Evolutionary conservation across 1,139 yeast genomes (phyloP).

Genomic region (Magnusiomyces tetraspermus): DNA sequence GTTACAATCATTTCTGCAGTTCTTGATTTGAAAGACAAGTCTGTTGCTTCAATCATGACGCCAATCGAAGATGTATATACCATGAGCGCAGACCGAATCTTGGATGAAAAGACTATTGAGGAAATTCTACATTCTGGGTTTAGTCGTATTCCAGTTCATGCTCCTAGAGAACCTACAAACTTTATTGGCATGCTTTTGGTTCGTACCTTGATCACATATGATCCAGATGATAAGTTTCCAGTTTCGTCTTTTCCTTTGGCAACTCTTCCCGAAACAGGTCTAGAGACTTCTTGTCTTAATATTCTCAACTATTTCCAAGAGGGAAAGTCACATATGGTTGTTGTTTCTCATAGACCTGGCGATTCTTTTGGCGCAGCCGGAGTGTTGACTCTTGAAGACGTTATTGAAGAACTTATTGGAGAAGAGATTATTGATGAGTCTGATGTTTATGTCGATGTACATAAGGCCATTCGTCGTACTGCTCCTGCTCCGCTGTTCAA

Average conservation of each 20-base stretch:
- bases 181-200: conserved; percentile 94
- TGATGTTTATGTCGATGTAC: conserved; percentile 90
- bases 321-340: conserved; percentile 96
- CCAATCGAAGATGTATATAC: conserved; percentile 88
- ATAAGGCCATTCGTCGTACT: conserved; percentile 63
- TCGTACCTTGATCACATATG: conserved; percentile 85
- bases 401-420: conserved; percentile 93
- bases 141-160: conserved; percentile 90
- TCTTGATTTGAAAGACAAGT: conserved; percentile 83
- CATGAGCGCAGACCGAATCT: conserved; percentile 71
- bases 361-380: conserved; percentile 82
- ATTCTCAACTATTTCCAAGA: conserved; percentile 94
- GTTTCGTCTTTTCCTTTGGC: conserved; percentile 92
- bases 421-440: conserved; percentile 96
- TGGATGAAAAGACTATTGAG: conserved; percentile 79
- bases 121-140: conserved; percentile 91
- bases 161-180: conserved; percentile 81
- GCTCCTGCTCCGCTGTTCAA: conserved; percentile 81
- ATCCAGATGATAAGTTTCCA: conserved; percentile 91
- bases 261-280: conserved; percentile 87
- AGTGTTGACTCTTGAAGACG: conserved; percentile 89
- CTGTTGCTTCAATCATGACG: conserved; percentile 83
- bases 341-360: conserved; percentile 82
- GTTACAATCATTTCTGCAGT: conserved; percentile 94
- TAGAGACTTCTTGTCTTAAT: conserved; percentile 86